Evolutionary conservation across 2,329 filamentous ascomycete genomes (phyloP).

Genomic region (Ceratocystis diversiconidia): DNA sequence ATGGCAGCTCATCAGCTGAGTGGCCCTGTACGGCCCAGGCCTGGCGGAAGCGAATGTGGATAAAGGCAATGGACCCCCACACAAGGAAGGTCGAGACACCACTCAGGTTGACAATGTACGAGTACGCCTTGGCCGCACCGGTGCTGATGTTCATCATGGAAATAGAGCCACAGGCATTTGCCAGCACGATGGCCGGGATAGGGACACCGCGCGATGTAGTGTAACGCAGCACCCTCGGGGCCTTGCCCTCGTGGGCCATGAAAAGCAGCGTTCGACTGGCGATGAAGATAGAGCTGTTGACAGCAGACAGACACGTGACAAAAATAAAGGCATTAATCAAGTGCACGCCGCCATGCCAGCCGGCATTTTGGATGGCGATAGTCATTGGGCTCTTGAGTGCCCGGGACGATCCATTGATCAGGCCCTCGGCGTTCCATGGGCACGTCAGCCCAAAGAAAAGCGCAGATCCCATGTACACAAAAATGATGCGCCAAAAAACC

Average conservation of each 20-base stretch:
- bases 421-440: slow-evolving; percentile 49
- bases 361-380: slow-evolving; percentile 57
- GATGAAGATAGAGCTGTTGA: slow-evolving; percentile 67
- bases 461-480: slow-evolving; percentile 53
- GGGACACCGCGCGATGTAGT: slow-evolving; percentile 51
- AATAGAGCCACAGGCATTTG: slow-evolving; percentile 56
- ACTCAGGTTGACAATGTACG: slow-evolving; percentile 55
- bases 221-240: slow-evolving; percentile 52
- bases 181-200: slow-evolving; percentile 48
- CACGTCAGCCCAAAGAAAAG: slow-evolving; percentile 65
- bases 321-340: slow-evolving; percentile 68
- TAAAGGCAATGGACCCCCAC: slow-evolving; percentile 56
- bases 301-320: slow-evolving; percentile 54
- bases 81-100: slow-evolving; percentile 59
- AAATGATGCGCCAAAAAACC: slow-evolving; percentile 47
- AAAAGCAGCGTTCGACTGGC: slow-evolving; percentile 59
- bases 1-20: slow-evolving; percentile 39
- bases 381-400: slow-evolving; percentile 61
- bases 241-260: slow-evolving; percentile 61
- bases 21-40: slow-evolving; percentile 48
- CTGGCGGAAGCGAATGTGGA: slow-evolving; percentile 55
- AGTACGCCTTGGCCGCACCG: slow-evolving; percentile 49
- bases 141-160: slow-evolving; percentile 62
- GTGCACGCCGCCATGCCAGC: slow-evolving; percentile 58
- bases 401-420: slow-evolving; percentile 46